Base-by-base conservation (phyloP, 2,329 filamentous ascomycete species). In the Xylaria sp. region DNA sequence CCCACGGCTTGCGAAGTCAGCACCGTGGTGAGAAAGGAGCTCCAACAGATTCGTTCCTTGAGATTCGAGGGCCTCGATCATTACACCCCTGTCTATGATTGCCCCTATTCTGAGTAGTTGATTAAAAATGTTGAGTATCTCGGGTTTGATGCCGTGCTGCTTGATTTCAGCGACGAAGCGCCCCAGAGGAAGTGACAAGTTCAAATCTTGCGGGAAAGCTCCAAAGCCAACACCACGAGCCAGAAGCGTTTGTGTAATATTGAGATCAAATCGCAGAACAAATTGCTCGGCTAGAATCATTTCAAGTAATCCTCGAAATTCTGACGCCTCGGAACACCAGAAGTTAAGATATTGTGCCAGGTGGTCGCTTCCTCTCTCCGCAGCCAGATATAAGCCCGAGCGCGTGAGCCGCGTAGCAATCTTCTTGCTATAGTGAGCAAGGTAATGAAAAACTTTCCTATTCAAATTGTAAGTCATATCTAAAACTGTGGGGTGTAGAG, bases 221-320 rank as follows among this genome's bases (percentile, higher is more conserved):
- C 29, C 7, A 11, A 53, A 33, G n/a, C n/a, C 17, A 36, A 53
- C n/a, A 22, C 29, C 49, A 53, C 17, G 29, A 3, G 22, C 3
- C 17, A 53, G 15, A 11, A 53, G 29, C 29, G 7, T 22, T 1
- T 36, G 29, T 33, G n/a, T 25, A 33, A 53, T 2, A 20, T 33
- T 9, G 9, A 53, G 29, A 36, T 53, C 29, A 53, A 53, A 33
- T 5, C 3, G 17, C n/a, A 20, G 3, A 53, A 36, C 5, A 17
- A 53, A 53, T 53, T 53, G 49, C 49, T 53, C 49, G n/a, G 17
- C 17, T 6, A 53, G 29, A 13, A 53, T 36, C 3, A 53, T n/a
- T 22, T 53, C 27, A 3, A 53, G 29, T 1, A 53, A 15, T 11
- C 10, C 27, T 11, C 17, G 29, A 13, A 3, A 20, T 11, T 33